A percentile compares a stretch with the other conserved stretches of the same genome.
phyloP scores from a whole-genome alignment of 192 early-diverging fungal genomes.

The Lobosporangium transversale region DNA sequence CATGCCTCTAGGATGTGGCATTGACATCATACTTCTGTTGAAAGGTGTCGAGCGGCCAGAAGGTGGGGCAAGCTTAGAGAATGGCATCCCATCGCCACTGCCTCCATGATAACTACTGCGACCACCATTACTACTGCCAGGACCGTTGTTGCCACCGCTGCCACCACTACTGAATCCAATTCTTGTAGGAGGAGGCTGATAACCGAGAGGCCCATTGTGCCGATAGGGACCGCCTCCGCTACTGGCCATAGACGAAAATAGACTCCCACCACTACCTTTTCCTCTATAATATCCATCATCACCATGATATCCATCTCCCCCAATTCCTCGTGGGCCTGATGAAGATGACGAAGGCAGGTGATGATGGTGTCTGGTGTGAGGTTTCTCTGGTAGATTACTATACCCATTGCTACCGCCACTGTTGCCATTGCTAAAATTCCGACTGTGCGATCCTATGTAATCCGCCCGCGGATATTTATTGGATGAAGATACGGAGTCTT shows the following conservation, averaged over 20 bases:
- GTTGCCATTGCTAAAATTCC: constrained; percentile 9
- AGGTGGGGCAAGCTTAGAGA: not conserved
- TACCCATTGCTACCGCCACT: not conserved
- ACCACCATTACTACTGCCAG: not conserved
- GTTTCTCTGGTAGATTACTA: constrained; percentile 31
- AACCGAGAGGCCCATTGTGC: constrained; percentile 11
- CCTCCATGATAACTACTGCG: constrained; percentile 26
- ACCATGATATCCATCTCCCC: constrained; percentile 4
- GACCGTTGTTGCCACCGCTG: not conserved
- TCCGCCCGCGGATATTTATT: constrained; percentile 51
- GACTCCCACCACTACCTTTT: constrained; percentile 13
- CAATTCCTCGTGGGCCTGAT: not conserved
- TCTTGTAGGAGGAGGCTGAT: constrained; percentile 20
- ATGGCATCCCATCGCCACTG: constrained; percentile 13
- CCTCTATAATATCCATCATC: constrained; percentile 21
- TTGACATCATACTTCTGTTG: constrained; percentile 37
- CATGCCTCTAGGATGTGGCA: constrained; percentile 30
- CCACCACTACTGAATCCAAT: constrained; percentile 23
- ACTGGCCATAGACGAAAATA: not conserved
- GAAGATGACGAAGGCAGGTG: not conserved
- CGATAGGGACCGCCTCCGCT: constrained; percentile 21
- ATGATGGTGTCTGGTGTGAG: constrained; percentile 14
- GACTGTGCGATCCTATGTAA: constrained; percentile 17
- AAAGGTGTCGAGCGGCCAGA: constrained; percentile 13
- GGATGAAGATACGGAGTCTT: constrained; percentile 7